These are phyloP conservation scores for Fraxinus americana DNA, from an alignment of 257 asterid genomes.

Conservation along the genomic window DNA sequence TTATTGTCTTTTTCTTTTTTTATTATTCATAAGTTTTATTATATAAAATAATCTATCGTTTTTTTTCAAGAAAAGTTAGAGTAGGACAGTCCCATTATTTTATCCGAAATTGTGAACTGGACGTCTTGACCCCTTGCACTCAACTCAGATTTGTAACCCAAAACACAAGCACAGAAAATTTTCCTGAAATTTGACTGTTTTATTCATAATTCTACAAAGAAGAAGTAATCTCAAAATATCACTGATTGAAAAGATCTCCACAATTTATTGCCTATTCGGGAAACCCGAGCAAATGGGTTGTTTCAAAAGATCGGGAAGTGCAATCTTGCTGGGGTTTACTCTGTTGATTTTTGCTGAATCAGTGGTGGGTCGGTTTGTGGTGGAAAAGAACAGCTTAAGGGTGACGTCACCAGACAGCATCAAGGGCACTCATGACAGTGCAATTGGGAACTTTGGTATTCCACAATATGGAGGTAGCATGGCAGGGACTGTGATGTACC, in stretches of 20 bases:
- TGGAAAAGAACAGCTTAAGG: constrained; percentile 90
- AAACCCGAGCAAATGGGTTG: constrained; percentile 53
- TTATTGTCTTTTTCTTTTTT: not conserved
- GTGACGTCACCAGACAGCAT: constrained; percentile 79
- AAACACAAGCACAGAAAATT: constrained; percentile 9
- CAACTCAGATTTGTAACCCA: constrained; percentile 12
- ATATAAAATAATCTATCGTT: constrained; percentile 2
- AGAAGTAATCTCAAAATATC: not conserved
- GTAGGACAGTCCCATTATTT: constrained; percentile 16
- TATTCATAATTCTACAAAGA: not conserved
- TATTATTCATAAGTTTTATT: not conserved
- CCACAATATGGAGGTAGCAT: constrained; percentile 94
- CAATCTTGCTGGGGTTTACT: constrained; percentile 50
- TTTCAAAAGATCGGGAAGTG: constrained; percentile 35
- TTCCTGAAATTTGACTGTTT: not conserved
- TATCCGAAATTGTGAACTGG: constrained; percentile 2
- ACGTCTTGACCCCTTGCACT: constrained; percentile 12
- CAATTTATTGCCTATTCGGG: constrained; percentile 14
- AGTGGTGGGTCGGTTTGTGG: constrained; percentile 73
- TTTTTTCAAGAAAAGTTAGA: constrained; percentile 16
- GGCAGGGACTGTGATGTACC: constrained; percentile 78
- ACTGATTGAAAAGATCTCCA: constrained; percentile 7
- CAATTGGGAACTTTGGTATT: constrained; percentile 93
- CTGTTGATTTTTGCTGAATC: constrained; percentile 43
- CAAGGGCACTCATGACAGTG: constrained; percentile 77